phyloP scores from a whole-genome alignment of 257 asterid genomes.

The Rauvolfia tetraphylla region DNA sequence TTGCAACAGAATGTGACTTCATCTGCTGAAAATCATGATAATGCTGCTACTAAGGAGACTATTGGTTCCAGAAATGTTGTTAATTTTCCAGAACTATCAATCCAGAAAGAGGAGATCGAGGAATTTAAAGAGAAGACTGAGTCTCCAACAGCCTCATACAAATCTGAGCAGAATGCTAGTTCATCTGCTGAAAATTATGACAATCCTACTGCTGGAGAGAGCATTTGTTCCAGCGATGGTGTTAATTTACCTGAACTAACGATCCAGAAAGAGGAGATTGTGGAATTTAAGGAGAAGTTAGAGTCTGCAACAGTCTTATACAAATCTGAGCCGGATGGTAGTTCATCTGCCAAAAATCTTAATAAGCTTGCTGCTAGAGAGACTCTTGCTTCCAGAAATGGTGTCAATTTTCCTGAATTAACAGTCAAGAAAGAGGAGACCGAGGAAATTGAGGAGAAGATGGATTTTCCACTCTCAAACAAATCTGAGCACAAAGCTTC shows the following conservation, averaged over 20 bases:
- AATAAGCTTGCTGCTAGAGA: too few species aligned
- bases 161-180: background rate
- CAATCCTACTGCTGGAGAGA: conserved; percentile 1
- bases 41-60: conserved; percentile 3
- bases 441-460: too few species aligned
- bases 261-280: conserved; percentile 11
- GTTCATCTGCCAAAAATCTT: too few species aligned
- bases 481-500: too few species aligned
- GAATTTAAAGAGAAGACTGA: conserved; percentile 5
- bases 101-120: conserved; percentile 11
- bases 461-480: too few species aligned
- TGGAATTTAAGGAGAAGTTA: conserved; percentile 4
- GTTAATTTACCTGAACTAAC: background rate
- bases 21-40: background rate
- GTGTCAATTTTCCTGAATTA: too few species aligned
- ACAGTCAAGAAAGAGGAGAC: too few species aligned
- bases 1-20: conserved; percentile 14
- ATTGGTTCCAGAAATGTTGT: background rate
- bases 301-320: background rate
- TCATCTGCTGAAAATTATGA: background rate
- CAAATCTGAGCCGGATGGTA: conserved; percentile 12
- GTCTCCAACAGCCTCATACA: conserved; percentile 7
- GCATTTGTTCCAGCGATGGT: conserved; percentile 3
- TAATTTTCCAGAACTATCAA: background rate
- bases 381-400: too few species aligned